A percentile compares a stretch with the other conserved stretches of the same genome.
Conservation (phyloP, 129 eudicot species). For the Escallonia rubra region DNA sequence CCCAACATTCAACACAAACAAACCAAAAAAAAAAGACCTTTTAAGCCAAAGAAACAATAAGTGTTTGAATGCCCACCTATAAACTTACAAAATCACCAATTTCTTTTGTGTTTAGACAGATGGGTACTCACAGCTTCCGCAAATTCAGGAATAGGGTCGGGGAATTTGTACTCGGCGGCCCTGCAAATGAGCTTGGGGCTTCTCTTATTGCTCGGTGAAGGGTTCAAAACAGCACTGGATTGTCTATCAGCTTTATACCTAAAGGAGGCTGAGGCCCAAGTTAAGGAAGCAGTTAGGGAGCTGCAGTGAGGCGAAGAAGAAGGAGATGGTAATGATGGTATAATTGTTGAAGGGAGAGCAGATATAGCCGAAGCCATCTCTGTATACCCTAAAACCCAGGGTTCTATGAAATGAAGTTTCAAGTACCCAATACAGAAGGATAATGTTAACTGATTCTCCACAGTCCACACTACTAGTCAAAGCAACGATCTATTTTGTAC, state of each 20-base stretch:
- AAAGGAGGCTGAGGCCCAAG: background rate
- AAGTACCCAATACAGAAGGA: too few relatives aligned
- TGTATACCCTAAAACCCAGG: background rate
- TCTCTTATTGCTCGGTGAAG: slow-evolving; percentile 25
- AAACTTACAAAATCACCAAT: too few relatives aligned
- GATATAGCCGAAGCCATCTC: slow-evolving; percentile 21
- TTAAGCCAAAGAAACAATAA: too few relatives aligned
- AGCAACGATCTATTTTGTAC: too few relatives aligned
- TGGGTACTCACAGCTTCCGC: slow-evolving; percentile 59
- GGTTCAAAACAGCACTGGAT: slow-evolving; percentile 7
- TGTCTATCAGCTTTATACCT: background rate
- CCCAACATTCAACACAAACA: background rate
- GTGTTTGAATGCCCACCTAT: too few relatives aligned
- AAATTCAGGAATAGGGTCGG: slow-evolving; percentile 97
- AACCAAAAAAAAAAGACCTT: background rate
- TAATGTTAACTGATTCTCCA: too few relatives aligned
- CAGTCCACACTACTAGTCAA: too few relatives aligned
- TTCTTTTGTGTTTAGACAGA: too few relatives aligned
- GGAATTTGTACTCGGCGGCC: slow-evolving; percentile 90
- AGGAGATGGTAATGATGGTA: background rate
- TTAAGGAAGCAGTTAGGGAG: background rate
- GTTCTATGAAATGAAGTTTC: too few relatives aligned
- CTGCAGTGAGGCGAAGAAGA: slow-evolving; percentile 6
- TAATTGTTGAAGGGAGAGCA: slow-evolving; percentile 4
- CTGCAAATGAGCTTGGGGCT: slow-evolving; percentile 49